phyloP scores from a whole-genome alignment of 345 rosid genomes.

The Barbarea vulgaris region DNA sequence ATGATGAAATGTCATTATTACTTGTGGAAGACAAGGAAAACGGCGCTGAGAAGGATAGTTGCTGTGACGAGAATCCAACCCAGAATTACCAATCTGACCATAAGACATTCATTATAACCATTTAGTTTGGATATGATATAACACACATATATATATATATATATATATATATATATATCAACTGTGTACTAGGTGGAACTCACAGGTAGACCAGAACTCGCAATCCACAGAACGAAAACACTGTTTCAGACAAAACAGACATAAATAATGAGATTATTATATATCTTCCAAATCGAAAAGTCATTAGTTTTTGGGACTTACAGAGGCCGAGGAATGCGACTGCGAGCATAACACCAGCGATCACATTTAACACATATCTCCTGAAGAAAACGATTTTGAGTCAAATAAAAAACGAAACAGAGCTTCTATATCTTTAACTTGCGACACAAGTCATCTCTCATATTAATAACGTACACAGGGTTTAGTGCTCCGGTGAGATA shows the following conservation, averaged over 20 bases:
- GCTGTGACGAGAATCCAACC: conserved; percentile 63
- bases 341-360: conserved; percentile 47
- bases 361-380: conserved; percentile 43
- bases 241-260: conserved; percentile 32
- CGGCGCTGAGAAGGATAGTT: conserved; percentile 48
- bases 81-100: conserved; percentile 48
- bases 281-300: background rate
- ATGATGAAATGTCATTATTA: conserved; percentile 41
- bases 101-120: background rate
- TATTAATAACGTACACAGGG: conserved; percentile 43
- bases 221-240: conserved; percentile 51
- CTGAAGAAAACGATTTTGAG: conserved; percentile 33
- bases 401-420: background rate
- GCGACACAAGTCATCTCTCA: background rate
- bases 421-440: background rate
- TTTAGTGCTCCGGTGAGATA: conserved; percentile 40
- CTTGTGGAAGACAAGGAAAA: conserved; percentile 63
- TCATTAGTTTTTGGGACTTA: conserved; percentile 28
- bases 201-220: conserved; percentile 51
- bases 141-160: too few relatives aligned
- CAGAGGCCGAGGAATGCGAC: conserved; percentile 56
- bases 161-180: background rate
- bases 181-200: conserved; percentile 31
- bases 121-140: background rate
- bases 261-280: background rate